Evolutionary conservation across 257 asterid species (phyloP).

Genomic region (Buddleja alternifolia): DNA sequence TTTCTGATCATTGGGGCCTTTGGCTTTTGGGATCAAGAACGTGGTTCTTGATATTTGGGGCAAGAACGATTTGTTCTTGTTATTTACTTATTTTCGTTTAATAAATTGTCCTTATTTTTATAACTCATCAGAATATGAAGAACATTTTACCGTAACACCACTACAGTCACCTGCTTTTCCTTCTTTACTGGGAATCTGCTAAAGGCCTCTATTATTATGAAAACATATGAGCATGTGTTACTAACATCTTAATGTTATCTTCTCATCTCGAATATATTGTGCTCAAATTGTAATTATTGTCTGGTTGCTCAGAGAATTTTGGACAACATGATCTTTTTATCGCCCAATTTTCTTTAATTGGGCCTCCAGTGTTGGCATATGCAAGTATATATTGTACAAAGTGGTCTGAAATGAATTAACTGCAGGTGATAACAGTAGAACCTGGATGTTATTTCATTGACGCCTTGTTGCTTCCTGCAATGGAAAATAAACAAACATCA

Average conservation of each 20-base stretch:
- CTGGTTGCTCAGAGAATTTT: slow-evolving; percentile 1
- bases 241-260: background rate
- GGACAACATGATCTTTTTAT: background rate
- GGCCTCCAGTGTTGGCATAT: background rate
- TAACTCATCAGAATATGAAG: too few species aligned
- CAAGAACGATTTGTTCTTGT: too few species aligned
- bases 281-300: background rate
- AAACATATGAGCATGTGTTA: background rate
- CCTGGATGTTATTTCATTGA: slow-evolving; percentile 98
- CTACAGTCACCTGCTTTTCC: background rate
- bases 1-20: too few species aligned
- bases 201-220: background rate
- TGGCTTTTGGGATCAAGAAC: too few species aligned
- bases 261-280: background rate
- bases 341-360: slow-evolving; percentile 6
- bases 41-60: too few species aligned
- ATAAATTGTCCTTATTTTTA: too few species aligned
- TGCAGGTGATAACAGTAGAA: slow-evolving; percentile 96
- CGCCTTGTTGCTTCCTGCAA: slow-evolving; percentile 83
- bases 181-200: background rate
- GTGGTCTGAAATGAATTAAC: slow-evolving; percentile 24
- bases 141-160: background rate
- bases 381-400: background rate
- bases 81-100: too few species aligned
- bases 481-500: slow-evolving; percentile 67